Conservation (phyloP, 2,329 filamentous ascomycete genomes). For the Teratosphaeria viscida region DNA sequence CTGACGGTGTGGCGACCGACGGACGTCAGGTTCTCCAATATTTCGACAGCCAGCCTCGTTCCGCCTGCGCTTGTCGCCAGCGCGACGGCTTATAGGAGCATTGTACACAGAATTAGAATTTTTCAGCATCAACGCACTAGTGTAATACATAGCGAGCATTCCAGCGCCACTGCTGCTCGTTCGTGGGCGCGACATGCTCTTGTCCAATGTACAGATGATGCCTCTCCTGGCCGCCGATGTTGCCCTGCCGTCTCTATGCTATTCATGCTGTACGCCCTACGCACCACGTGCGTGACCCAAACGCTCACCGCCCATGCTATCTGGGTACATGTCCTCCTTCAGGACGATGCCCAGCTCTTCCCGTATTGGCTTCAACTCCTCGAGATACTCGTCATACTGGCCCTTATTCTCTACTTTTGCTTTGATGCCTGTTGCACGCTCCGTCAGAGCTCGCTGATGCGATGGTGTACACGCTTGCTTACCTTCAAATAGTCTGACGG, state of each 20-base stretch:
- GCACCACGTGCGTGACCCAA: background rate
- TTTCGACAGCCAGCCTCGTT: no score
- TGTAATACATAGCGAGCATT: background rate
- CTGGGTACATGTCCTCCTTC: constrained; percentile 86
- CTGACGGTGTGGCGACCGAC: no score
- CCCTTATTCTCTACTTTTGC: constrained; percentile 98
- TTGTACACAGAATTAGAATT: background rate
- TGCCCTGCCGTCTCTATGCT: background rate
- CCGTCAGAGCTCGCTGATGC: background rate
- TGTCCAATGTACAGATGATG: background rate
- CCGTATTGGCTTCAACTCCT: constrained; percentile 82
- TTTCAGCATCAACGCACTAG: background rate
- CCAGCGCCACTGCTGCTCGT: background rate
- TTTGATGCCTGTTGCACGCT: constrained; percentile 64
- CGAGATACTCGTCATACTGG: constrained; percentile 94
- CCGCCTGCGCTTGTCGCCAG: no score
- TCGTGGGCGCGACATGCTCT: background rate
- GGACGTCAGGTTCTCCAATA: no score
- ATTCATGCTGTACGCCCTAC: background rate
- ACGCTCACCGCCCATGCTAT: constrained; percentile 15
- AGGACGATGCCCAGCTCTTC: constrained; percentile 87
- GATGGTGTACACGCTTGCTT: constrained; percentile 29
- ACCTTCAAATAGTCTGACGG: constrained; percentile 98
- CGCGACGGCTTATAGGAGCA: background rate
- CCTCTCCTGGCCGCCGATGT: background rate